A percentile compares a stretch with the other conserved stretches of the same genome.
Evolutionary conservation across 2,329 filamentous ascomycete species (phyloP).

Genomic region (Aaosphaeria pasadenensis): DNA sequence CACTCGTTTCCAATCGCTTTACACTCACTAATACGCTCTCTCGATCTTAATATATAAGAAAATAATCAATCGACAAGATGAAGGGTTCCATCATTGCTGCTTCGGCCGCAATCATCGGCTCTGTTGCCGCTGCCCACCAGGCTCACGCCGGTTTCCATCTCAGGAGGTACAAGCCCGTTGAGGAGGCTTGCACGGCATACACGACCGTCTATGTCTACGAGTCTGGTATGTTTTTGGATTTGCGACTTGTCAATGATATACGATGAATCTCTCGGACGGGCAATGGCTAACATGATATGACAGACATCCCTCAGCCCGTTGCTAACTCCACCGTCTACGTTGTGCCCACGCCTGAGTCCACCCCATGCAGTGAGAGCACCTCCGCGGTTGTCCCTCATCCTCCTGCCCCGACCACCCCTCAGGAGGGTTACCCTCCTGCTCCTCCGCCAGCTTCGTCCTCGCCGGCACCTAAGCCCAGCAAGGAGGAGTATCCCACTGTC

Average conservation of each 20-base stretch:
- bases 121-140: constrained; percentile 59
- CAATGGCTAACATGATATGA: neutral
- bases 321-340: constrained; percentile 25
- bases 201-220: constrained; percentile 48
- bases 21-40: constrained; percentile 53
- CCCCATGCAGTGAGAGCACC: constrained; percentile 54
- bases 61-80: constrained; percentile 57
- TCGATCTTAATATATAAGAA: constrained; percentile 76
- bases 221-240: neutral
- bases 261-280: too few species aligned
- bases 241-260: too few species aligned
- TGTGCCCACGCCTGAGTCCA: constrained; percentile 8
- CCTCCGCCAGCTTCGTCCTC: constrained; percentile 60
- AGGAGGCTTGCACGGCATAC: constrained; percentile 67
- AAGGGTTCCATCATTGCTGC: constrained; percentile 68
- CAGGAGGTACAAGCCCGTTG: constrained; percentile 44
- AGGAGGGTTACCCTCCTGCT: constrained; percentile 56
- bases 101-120: constrained; percentile 53
- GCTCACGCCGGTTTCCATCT: constrained; percentile 60
- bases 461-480: constrained; percentile 53
- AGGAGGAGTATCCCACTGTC: constrained; percentile 19
- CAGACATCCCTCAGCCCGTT: constrained; percentile 18
- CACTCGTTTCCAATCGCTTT: constrained; percentile 26
- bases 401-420: constrained; percentile 65
- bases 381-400: constrained; percentile 50